Evolutionary conservation across 257 asterid species (phyloP), one percentile per base, ranked within the genome.

Genomic region (Solanum corneliomulleri): DNA sequence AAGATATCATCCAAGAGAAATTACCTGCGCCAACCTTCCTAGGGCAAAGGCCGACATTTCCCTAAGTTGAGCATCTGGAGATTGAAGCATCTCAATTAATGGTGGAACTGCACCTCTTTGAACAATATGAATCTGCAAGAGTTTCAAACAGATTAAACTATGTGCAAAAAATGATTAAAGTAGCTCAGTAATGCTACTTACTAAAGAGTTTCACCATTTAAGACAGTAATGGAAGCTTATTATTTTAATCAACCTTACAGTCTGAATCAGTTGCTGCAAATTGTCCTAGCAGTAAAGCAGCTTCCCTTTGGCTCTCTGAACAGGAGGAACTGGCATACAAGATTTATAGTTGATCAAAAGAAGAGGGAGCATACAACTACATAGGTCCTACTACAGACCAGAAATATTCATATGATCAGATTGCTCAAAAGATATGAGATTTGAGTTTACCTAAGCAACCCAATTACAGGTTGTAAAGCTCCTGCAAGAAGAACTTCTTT

Each of bases 51-150:
- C 99, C 60, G 98, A 95, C 99, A 97, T 97, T 91, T 97, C 99
- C 87, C 94, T 93, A 87, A 97, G 92, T 90, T 97, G 99, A 90
- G 98, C 92, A 91, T 97, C 99, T 82, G 91, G 86, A 74, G 99
- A 95, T 84, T 96, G 97, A 85, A 97, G 99, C 99, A 97, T 97
- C 88, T 95, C 98, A 83, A 97, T 94, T 83, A 97, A 94, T 27
- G 99, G 99, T 76, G 94, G 94, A 14, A 97, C 98, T 58, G 99
- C 99, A 89, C 99, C 99, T 91, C 99, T 93, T 92, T 97, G 99
- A 76, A 97, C 99, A 89, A 97, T 97, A 90, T 97, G 99, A 27
- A 96, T 97, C 99, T 97, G 89, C 87, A 89, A 56, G 29, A 29
- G 69, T 20, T 81, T 81, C 68, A 31, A 80, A 31, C 64, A 31